These are phyloP conservation scores for Eudorina sp. DNA, from an alignment of 139 green algal species.

Conservation along the genomic window DNA sequence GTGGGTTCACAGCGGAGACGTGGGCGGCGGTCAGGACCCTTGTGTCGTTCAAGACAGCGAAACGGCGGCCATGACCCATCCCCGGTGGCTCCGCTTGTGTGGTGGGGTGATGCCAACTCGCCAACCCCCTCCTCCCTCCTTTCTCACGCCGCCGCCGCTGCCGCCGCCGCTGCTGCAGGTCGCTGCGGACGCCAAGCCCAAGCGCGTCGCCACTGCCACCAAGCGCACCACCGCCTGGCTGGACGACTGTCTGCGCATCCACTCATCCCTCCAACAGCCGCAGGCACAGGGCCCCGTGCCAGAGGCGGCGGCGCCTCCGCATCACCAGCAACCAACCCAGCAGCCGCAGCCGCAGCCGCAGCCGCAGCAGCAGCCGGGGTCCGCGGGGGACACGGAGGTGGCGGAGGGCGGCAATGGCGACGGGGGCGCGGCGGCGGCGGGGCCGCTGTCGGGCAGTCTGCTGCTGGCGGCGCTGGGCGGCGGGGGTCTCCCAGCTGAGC, in stretches of 20 bases:
- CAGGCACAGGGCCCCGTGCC: too few relatives aligned
- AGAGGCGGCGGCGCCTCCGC: too few relatives aligned
- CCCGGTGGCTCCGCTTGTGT: too few relatives aligned
- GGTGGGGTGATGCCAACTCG: too few relatives aligned
- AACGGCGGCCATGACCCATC: too few relatives aligned
- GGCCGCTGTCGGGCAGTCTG: constrained; percentile 21
- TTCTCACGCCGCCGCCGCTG: neutral
- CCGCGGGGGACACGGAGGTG: neutral
- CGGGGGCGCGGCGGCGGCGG: neutral
- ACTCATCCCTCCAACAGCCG: neutral
- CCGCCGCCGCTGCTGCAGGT: constrained; percentile 5
- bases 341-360: neutral
- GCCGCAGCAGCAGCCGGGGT: neutral
- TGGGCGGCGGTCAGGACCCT: too few relatives aligned
- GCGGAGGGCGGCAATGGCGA: neutral
- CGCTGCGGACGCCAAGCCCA: constrained; percentile 8
- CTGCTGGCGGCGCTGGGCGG: constrained; percentile 65
- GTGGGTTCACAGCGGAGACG: too few relatives aligned
- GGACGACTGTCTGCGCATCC: constrained; percentile 61
- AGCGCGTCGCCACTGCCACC: constrained; percentile 42
- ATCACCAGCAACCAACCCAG: too few relatives aligned
- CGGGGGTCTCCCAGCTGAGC: constrained; percentile 44
- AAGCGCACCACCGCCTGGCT: constrained; percentile 70
- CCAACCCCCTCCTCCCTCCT: neutral
- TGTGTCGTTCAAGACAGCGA: too few relatives aligned